Percentiles rank a stretch among this genome's conserved stretches.
Evolutionary conservation across 176 grass and related monocot genomes (phyloP).

Genomic region (Panicum miliaceum): DNA sequence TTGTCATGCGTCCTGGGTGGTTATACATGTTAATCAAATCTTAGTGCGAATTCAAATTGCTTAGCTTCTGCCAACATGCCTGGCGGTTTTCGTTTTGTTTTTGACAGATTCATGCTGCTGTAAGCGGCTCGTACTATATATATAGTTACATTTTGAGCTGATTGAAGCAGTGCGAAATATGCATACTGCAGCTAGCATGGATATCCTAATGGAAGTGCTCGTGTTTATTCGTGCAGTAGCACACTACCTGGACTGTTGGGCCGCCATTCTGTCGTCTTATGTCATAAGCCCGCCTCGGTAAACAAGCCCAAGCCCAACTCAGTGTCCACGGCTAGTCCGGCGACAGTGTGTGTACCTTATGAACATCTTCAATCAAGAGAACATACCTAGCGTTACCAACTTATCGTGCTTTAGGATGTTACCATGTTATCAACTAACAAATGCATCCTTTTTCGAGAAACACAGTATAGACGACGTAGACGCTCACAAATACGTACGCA

Average conservation of each 20-base stretch:
- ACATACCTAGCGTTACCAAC: too few relatives aligned
- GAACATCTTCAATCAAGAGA: too few relatives aligned
- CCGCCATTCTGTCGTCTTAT: background rate
- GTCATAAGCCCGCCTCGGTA: constrained; percentile 22
- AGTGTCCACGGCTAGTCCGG: too few relatives aligned
- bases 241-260: background rate
- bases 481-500: too few relatives aligned
- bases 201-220: background rate
- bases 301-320: constrained; percentile 21
- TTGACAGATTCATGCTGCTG: background rate
- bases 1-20: background rate
- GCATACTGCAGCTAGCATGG: too few relatives aligned
- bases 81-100: background rate
- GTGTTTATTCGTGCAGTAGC: constrained; percentile 15
- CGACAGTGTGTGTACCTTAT: too few relatives aligned
- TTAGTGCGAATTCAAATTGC: background rate
- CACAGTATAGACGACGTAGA: too few relatives aligned
- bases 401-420: too few relatives aligned
- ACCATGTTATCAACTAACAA: too few relatives aligned
- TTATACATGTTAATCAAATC: background rate
- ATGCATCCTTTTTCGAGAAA: too few relatives aligned
- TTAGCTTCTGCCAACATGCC: background rate
- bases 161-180: too few relatives aligned
- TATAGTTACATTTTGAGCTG: background rate
- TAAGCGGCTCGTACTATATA: background rate